Evolutionary conservation across 164 flowering plant genomes (phyloP), one percentile per base, ranked within the genome.

Genomic region (Dillenia suffruticosa): DNA sequence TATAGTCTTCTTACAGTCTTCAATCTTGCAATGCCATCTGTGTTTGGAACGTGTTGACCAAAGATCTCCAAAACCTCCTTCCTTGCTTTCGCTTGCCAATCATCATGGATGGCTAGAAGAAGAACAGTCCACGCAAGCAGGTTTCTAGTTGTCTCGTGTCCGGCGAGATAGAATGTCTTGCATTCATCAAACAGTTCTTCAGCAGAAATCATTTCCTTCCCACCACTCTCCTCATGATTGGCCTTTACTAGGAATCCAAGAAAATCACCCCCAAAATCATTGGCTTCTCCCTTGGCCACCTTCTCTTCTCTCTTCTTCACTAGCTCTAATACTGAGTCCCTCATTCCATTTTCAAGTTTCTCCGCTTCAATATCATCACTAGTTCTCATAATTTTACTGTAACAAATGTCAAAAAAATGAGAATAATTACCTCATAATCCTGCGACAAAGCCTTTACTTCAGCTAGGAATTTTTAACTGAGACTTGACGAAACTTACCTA

Each of bases 331-430:
- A 63, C 45, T 8, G 65, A 62, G 10, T 62, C 19, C 45, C 32
- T 12, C 1, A 62, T 52, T 12, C 13, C 57, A 52, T 44, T 12
- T 52, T 52, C 57, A 15, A 62, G 51, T 54, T 54, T 63, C 3
- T 54, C 66, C 17, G 66, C 45, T 22, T 54, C 51, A 22, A 54
- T 53, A 12, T 63, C 66, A 16, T 63, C 66, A 44, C 22, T 16
- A 13, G 50, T 51, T 4, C 10, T 11, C 40, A 53, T 12, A 54
- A 10, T 32, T 4, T 32, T 5, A 32, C 40, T 26, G 5, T 1
- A 26, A 26, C 3, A 26, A 26, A 26, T 19, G 22, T 19, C 22
- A 26, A 26, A 26, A 26, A 26, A 26, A 26, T 26, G 40, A 26
- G 40, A 26, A 26, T 4, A 26, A 26, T 26, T 26, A 2, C 40